Evolutionary conservation across 495 filamentous ascomycete species (phyloP).

Genomic region (Pyrenula massariospora): DNA sequence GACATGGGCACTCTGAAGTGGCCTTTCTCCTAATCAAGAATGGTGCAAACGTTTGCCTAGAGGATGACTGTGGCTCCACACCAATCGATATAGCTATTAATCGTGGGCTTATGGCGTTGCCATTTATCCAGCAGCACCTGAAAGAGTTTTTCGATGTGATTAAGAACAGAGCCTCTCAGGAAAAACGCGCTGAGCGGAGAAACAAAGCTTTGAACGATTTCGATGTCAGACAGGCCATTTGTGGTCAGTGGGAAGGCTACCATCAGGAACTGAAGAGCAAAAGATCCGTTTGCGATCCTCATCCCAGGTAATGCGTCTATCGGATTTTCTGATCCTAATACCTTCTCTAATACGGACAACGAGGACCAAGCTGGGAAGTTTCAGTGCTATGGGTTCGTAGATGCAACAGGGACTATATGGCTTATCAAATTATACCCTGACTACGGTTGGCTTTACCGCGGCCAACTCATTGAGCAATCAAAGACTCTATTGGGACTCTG

Average conservation of each 20-base stretch:
- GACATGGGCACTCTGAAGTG: neutral
- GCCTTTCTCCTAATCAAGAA: neutral
- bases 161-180: neutral
- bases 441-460: neutral
- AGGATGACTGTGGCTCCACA: neutral
- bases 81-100: neutral
- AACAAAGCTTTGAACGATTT: neutral
- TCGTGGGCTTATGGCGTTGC: neutral
- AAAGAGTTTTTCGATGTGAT: neutral
- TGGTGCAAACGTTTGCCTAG: neutral
- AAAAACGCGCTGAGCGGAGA: neutral
- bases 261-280: neutral
- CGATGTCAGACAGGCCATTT: neutral
- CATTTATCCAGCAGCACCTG: neutral
- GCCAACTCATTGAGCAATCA: neutral
- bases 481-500: neutral
- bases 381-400: neutral
- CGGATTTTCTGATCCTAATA: neutral
- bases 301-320: neutral
- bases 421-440: neutral
- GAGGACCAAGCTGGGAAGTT: neutral
- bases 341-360: neutral
- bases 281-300: neutral
- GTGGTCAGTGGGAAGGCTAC: neutral
- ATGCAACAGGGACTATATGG: neutral